Evolutionary conservation across 176 grass and related monocot genomes (phyloP).

Genomic region (Triticum timopheevii): DNA sequence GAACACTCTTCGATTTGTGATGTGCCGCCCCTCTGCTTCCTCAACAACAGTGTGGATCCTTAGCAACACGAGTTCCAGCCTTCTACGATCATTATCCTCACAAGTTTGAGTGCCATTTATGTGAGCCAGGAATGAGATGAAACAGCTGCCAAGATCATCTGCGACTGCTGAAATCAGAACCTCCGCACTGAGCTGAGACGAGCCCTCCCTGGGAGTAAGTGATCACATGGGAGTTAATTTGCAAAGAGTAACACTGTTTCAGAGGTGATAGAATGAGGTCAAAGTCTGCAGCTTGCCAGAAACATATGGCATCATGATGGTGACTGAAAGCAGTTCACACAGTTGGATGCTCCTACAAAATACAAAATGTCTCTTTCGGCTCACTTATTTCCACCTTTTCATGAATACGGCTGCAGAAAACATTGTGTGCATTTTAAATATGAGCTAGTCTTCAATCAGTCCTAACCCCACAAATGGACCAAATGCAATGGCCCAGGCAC

Average conservation of each 20-base stretch:
- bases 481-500: not conserved
- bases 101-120: not conserved
- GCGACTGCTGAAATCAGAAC: slow-evolving; percentile 8
- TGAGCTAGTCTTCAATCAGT: not conserved
- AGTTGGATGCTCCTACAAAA: not conserved
- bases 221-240: not conserved
- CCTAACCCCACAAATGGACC: slow-evolving; percentile 5
- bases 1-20: slow-evolving; percentile 24
- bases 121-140: slow-evolving; percentile 28
- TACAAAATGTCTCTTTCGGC: not conserved
- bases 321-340: not conserved
- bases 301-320: not conserved
- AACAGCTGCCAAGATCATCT: slow-evolving; percentile 6
- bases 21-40: slow-evolving; percentile 5
- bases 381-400: not conserved
- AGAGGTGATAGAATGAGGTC: not conserved
- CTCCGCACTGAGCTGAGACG: not conserved
- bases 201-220: not conserved
- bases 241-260: not conserved
- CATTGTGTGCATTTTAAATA: not conserved
- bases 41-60: slow-evolving; percentile 27
- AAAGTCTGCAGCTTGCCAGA: not conserved
- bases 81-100: not conserved
- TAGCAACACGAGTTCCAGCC: slow-evolving; percentile 16
- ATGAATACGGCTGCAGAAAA: not conserved